Evolutionary conservation across 2,329 filamentous ascomycete genomes (phyloP), one percentile per base, ranked within the genome.

Genomic region (Aspergillus sp.): DNA sequence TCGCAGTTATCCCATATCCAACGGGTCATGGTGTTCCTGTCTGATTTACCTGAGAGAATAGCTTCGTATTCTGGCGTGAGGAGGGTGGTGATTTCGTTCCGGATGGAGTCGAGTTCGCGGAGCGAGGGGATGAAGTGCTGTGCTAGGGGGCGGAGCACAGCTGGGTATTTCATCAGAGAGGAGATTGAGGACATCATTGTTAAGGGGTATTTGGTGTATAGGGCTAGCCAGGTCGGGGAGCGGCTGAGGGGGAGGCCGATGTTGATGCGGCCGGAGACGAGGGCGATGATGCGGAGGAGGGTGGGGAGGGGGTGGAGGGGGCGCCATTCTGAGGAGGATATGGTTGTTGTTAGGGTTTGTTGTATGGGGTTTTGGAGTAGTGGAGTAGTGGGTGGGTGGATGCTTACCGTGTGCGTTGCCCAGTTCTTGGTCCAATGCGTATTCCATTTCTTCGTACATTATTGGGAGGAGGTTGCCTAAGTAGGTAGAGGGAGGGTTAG

Each of bases 1-100:
- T 27, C 25, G 15, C 11, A 23, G 32, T 53, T 53, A 23, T 53
- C 50, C 50, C 50, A 53, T 17, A 53, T 17, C 50, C 50, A 53
- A 4, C 30, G 30, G 4, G 23, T 5, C 23, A 53, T 30, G 7
- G 27, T 53, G 5, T 36, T 38, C 2, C 19, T 8, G 23, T 36
- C 32, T 17, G n/a, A 19, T 8, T 32, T 27, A 0, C 8, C 17
- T 3, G 8, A 17, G 3, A 7, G 27, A 13, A 19, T 15, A 6
- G 13, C 25, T 21, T 30, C 50, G 50, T 32, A 53, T 36, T 53
- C 23, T 5, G 50, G 30, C 3, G 25, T 13, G 15, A 53, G 50
- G 7, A 53, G 27, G 23, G 30, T 17, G 8, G 13, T 17, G 23
- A 53, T 36, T 17, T 32, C n/a, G 50, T 11, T 6, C 5, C 27